Conservation (phyloP, 805 yeast species). For the Candida insectalens region DNA sequence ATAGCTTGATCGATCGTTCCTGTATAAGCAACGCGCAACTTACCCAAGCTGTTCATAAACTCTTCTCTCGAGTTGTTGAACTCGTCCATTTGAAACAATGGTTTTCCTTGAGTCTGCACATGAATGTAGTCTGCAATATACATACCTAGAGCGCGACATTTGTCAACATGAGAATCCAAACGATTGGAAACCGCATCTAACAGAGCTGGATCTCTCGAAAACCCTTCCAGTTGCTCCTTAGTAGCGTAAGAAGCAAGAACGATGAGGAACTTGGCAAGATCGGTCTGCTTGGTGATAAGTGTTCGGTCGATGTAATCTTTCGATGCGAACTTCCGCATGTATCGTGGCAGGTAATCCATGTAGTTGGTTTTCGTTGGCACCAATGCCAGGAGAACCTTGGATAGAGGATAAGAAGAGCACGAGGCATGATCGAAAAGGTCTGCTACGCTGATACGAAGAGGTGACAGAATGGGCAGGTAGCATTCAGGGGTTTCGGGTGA, state of each 20-base stretch:
- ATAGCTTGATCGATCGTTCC: not conserved
- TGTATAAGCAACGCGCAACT: not conserved
- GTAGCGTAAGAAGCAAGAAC: slow-evolving; percentile 22
- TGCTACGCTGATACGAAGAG: too few relatives aligned
- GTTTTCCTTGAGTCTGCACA: slow-evolving; percentile 19
- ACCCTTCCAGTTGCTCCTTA: slow-evolving; percentile 12
- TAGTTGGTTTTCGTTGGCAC: too few relatives aligned
- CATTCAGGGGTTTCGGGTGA: too few relatives aligned
- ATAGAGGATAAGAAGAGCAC: too few relatives aligned
- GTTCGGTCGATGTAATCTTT: slow-evolving; percentile 19
- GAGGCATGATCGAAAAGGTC: too few relatives aligned
- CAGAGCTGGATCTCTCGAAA: slow-evolving; percentile 31
- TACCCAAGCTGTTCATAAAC: slow-evolving; percentile 5
- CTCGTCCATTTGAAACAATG: slow-evolving; percentile 20
- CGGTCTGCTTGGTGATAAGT: slow-evolving; percentile 34
- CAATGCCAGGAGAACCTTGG: too few relatives aligned
- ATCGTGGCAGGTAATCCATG: not conserved
- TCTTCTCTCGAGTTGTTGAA: slow-evolving; percentile 12
- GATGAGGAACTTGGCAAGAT: slow-evolving; percentile 37
- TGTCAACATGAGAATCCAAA: slow-evolving; percentile 37
- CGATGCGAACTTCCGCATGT: slow-evolving; percentile 12
- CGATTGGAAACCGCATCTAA: slow-evolving; percentile 43
- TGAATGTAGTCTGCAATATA: slow-evolving; percentile 44
- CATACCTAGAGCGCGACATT: slow-evolving; percentile 45
- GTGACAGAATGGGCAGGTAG: too few relatives aligned